These are phyloP conservation scores for Pleodorina starrii DNA, from an alignment of 139 green algal genomes.

Conservation along the genomic window DNA sequence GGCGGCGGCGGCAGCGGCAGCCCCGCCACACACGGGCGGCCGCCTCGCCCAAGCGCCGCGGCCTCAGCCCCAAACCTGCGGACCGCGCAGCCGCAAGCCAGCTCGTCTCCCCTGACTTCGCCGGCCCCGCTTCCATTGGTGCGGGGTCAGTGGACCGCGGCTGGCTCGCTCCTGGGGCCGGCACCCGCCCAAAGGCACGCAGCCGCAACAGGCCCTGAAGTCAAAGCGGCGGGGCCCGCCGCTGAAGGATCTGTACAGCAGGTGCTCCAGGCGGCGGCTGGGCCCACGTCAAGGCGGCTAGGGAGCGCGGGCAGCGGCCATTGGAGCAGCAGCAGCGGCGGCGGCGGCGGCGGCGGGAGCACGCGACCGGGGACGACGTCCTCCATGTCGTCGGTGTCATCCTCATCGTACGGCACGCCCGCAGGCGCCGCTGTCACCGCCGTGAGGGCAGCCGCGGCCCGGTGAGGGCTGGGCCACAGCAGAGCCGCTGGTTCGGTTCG, in stretches of 20 bases:
- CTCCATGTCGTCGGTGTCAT: not conserved
- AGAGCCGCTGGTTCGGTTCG: too few relatives aligned
- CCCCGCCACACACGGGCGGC: not conserved
- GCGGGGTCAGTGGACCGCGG: too few relatives aligned
- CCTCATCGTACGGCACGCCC: not conserved
- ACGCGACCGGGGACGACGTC: not conserved
- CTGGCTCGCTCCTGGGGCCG: too few relatives aligned
- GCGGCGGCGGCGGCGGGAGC: not conserved
- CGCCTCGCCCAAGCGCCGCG: not conserved
- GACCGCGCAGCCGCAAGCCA: not conserved
- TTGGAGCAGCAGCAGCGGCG: not conserved
- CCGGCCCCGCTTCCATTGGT: too few relatives aligned
- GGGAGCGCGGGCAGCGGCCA: not conserved
- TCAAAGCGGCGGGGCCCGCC: too few relatives aligned
- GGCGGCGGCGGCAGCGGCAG: not conserved
- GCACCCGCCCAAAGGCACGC: too few relatives aligned
- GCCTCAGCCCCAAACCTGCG: not conserved
- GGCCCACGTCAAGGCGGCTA: too few relatives aligned
- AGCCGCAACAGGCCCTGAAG: too few relatives aligned
- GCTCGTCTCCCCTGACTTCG: not conserved
- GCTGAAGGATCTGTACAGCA: not conserved
- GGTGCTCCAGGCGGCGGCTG: too few relatives aligned
- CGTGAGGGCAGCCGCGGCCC: constrained; percentile 2
- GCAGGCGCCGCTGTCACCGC: not conserved
- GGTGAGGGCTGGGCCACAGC: too few relatives aligned